These are phyloP conservation scores for Zoysia matrella DNA, from an alignment of 202 grass and related monocot genomes.

Conservation along the genomic window DNA sequence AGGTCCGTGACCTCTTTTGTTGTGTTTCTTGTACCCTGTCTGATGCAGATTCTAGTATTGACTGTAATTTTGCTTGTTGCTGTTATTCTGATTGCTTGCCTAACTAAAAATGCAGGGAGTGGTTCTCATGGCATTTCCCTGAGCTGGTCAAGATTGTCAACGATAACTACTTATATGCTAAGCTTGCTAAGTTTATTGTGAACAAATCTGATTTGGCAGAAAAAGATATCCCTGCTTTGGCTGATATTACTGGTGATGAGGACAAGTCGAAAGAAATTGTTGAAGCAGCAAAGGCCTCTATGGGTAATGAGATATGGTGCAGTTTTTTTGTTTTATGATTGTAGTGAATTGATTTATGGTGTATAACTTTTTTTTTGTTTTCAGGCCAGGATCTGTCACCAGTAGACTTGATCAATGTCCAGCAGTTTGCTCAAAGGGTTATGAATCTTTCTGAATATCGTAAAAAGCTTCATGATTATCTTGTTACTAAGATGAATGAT, in stretches of 20 bases:
- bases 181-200: slow-evolving; percentile 71
- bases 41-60: too few species aligned
- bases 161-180: slow-evolving; percentile 94
- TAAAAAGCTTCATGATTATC: slow-evolving; percentile 89
- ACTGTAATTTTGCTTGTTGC: too few species aligned
- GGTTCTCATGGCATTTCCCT: slow-evolving; percentile 96
- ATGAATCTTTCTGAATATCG: slow-evolving; percentile 95
- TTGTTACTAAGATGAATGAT: slow-evolving; percentile 95
- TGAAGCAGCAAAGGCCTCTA: slow-evolving; percentile 88
- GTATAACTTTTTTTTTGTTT: slow-evolving; percentile 26
- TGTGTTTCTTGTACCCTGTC: too few species aligned
- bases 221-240: slow-evolving; percentile 57
- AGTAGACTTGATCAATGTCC: slow-evolving; percentile 92
- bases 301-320: slow-evolving; percentile 49
- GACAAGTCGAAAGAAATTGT: slow-evolving; percentile 92
- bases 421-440: slow-evolving; percentile 88
- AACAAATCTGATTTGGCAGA: slow-evolving; percentile 77
- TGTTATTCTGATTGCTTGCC: not conserved
- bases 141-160: slow-evolving; percentile 92
- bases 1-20: too few species aligned
- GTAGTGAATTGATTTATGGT: not conserved
- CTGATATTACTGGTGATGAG: slow-evolving; percentile 72
- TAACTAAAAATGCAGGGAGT: slow-evolving; percentile 65
- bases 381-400: slow-evolving; percentile 91
- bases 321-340: not conserved